Evolutionary conservation across 129 eudicot species (phyloP).

Genomic region (Chrysanthemum seticuspe): DNA sequence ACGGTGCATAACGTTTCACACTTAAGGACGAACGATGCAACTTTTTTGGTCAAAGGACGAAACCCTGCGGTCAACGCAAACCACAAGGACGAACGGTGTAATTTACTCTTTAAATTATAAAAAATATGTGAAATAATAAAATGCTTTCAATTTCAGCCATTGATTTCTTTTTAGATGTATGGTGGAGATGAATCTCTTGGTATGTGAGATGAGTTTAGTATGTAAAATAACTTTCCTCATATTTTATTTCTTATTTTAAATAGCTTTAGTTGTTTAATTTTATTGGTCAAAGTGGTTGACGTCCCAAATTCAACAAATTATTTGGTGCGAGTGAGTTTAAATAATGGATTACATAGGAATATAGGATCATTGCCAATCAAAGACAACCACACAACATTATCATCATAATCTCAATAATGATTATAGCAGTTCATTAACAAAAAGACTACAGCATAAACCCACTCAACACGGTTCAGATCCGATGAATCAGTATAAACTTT

Average conservation of each 20-base stretch:
- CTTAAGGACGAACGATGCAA: too few species aligned
- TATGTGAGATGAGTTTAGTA: too few species aligned
- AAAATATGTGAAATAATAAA: too few species aligned
- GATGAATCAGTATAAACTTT: neutral
- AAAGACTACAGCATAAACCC: neutral
- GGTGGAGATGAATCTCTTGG: too few species aligned
- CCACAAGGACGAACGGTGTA: too few species aligned
- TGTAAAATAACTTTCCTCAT: too few species aligned
- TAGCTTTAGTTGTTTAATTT: neutral
- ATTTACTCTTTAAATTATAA: too few species aligned
- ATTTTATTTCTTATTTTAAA: neutral
- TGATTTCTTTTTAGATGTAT: too few species aligned
- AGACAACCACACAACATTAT: slow-evolving; percentile 1
- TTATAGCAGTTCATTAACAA: neutral
- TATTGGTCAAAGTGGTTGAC: slow-evolving; percentile 11
- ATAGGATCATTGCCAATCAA: neutral
- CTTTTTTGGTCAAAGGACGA: too few species aligned
- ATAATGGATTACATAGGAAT: neutral
- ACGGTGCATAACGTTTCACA: too few species aligned
- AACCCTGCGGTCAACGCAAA: too few species aligned
- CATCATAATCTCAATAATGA: neutral
- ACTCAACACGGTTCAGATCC: slow-evolving; percentile 10
- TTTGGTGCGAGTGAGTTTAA: slow-evolving; percentile 13
- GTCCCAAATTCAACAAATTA: slow-evolving; percentile 1
- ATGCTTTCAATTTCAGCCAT: too few species aligned